Conservation (phyloP, 2,329 filamentous ascomycete species). For the Neonectria hederae region DNA sequence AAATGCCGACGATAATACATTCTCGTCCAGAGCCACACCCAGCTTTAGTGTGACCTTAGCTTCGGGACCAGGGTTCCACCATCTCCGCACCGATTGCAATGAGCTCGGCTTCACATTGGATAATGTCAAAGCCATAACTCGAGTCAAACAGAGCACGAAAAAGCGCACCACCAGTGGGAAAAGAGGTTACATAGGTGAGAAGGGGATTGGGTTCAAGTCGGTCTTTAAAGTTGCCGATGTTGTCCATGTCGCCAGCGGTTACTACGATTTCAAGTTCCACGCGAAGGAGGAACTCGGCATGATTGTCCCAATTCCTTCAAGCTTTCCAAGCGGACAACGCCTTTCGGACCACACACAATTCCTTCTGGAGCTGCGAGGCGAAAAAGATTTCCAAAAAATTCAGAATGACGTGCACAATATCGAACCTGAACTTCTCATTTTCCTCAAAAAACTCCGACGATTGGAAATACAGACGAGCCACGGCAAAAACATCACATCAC, state of each 20-base stretch:
- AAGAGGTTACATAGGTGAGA: constrained; percentile 46
- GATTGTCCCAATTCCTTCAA: constrained; percentile 45
- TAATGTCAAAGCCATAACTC: not conserved
- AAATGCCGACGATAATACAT: constrained; percentile 17
- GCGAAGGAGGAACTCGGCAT: constrained; percentile 44
- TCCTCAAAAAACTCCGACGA: constrained; percentile 41
- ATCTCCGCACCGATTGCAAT: constrained; percentile 11
- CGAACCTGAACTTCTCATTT: constrained; percentile 43
- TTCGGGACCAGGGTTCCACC: not conserved
- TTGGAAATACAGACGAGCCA: constrained; percentile 22
- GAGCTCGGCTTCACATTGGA: constrained; percentile 10
- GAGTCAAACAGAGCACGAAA: constrained; percentile 2
- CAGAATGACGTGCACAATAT: constrained; percentile 34
- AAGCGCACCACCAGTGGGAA: not conserved
- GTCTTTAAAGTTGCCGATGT: constrained; percentile 45
- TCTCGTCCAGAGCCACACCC: not conserved
- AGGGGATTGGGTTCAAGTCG: constrained; percentile 50
- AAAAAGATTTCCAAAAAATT: constrained; percentile 20
- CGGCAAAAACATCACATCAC: not conserved
- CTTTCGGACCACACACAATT: not conserved
- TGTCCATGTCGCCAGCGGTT: constrained; percentile 44
- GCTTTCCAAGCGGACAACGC: constrained; percentile 37
- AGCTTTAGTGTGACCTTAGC: not conserved
- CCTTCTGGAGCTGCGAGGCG: not conserved
- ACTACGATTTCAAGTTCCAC: constrained; percentile 48